phyloP scores from a whole-genome alignment of 805 yeast species.

The Nakazawaea wyomingensis region DNA sequence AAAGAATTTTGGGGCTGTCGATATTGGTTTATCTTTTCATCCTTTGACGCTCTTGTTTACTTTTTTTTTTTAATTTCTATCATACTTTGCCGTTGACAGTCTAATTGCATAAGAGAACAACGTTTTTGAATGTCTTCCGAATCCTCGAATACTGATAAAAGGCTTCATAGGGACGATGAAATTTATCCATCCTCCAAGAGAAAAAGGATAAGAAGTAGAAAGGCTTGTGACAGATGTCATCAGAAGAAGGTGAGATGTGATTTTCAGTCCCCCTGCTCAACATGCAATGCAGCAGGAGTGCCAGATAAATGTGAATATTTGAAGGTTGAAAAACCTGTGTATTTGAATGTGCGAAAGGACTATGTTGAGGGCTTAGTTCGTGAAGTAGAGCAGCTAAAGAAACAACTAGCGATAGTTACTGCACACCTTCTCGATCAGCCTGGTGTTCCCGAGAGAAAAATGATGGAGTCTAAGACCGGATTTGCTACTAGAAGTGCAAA shows the following conservation, averaged over 20 bases:
- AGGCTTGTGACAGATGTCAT: conserved; percentile 12
- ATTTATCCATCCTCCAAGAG: not conserved
- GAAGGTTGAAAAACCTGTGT: conserved; percentile 7
- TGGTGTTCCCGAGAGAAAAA: conserved; percentile 6
- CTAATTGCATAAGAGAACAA: not conserved
- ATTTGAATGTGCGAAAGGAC: conserved; percentile 7
- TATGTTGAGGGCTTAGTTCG: conserved; percentile 4
- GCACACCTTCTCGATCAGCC: conserved; percentile 9
- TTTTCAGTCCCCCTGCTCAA: conserved; percentile 7
- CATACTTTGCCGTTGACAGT: not conserved
- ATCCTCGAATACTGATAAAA: not conserved
- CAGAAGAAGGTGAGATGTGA: conserved; percentile 11
- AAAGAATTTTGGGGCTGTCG: not conserved
- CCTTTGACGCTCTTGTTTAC: no score
- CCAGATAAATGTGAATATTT: conserved; percentile 7
- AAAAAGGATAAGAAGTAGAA: conserved; percentile 8
- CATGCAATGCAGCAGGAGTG: conserved; percentile 4
- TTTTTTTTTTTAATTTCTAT: no score
- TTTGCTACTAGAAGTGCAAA: not conserved
- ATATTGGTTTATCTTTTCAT: not conserved
- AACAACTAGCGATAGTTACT: conserved; percentile 2
- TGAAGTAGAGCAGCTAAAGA: conserved; percentile 4
- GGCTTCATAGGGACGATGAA: not conserved
- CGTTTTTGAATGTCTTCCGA: not conserved
- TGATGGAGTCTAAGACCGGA: not conserved